These are phyloP conservation scores for Candida neerlandica DNA, from an alignment of 1,139 yeast genomes.

Conservation along the genomic window DNA sequence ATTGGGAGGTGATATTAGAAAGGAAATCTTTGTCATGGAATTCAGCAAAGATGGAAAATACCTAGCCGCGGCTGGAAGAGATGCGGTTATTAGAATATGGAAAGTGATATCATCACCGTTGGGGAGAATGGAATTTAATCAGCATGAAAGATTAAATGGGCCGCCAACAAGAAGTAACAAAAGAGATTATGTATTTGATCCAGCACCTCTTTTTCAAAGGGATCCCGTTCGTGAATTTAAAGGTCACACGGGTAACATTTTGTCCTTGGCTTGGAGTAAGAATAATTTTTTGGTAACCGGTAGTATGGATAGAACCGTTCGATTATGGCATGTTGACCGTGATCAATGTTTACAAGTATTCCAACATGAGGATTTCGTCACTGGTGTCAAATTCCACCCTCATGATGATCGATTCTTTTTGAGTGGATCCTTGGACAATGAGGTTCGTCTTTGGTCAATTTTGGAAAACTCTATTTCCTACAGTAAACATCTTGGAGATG, in stretches of 20 bases:
- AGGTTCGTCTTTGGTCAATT: slow-evolving; percentile 81
- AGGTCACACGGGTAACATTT: slow-evolving; percentile 72
- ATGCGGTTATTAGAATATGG: slow-evolving; percentile 70
- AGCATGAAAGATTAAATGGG: slow-evolving; percentile 19
- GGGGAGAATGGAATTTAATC: slow-evolving; percentile 51
- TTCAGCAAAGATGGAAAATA: slow-evolving; percentile 81
- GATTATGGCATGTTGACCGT: slow-evolving; percentile 83
- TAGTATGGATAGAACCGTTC: slow-evolving; percentile 83
- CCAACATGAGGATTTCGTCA: slow-evolving; percentile 77
- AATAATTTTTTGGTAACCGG: slow-evolving; percentile 80
- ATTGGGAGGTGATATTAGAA: slow-evolving; percentile 17
- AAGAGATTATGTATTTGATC: slow-evolving; percentile 27
- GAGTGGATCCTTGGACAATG: slow-evolving; percentile 81
- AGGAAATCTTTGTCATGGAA: slow-evolving; percentile 70
- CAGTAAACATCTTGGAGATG: slow-evolving; percentile 45
- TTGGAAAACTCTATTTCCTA: slow-evolving; percentile 54
- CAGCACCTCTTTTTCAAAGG: slow-evolving; percentile 83
- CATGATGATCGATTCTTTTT: slow-evolving; percentile 84
- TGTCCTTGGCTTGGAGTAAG: slow-evolving; percentile 85
- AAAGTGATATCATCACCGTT: slow-evolving; percentile 73
- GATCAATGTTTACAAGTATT: slow-evolving; percentile 65
- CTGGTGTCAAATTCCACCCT: slow-evolving; percentile 82
- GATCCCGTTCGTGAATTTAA: slow-evolving; percentile 59
- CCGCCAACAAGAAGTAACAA: slow-evolving; percentile 14
- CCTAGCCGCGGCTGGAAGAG: slow-evolving; percentile 83